A percentile compares a stretch with the other conserved stretches of the same genome.
These are phyloP conservation scores for Komagataella populi DNA, from an alignment of 805 yeast genomes.

Conservation along the genomic window DNA sequence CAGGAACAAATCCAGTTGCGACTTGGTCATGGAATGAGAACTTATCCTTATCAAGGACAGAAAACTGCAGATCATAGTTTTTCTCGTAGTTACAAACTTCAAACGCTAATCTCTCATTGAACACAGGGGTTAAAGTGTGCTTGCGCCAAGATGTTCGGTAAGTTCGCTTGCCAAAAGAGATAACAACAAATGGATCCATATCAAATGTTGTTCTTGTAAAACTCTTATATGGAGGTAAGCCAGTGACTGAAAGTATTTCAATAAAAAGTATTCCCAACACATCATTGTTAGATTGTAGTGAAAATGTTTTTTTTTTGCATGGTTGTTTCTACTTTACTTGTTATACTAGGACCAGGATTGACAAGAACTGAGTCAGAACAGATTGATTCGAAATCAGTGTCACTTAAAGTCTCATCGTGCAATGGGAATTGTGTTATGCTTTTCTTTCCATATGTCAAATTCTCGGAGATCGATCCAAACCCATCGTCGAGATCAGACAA, in stretches of 20 bases:
- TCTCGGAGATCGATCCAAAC: background rate
- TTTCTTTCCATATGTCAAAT: background rate
- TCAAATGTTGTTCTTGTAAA: slow-evolving; percentile 70
- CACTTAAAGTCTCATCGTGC: background rate
- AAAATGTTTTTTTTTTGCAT: slow-evolving; percentile 1
- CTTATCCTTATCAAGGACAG: slow-evolving; percentile 74
- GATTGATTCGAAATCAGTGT: background rate
- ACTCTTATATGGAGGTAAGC: slow-evolving; percentile 66
- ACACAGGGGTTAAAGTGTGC: slow-evolving; percentile 73
- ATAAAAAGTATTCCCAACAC: slow-evolving; percentile 62
- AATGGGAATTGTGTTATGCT: background rate
- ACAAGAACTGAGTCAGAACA: background rate
- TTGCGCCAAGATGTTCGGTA: slow-evolving; percentile 76
- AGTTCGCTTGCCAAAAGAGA: slow-evolving; percentile 79
- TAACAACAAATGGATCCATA: slow-evolving; percentile 94
- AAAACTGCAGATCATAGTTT: slow-evolving; percentile 51
- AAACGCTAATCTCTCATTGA: slow-evolving; percentile 68
- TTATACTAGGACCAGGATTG: background rate
- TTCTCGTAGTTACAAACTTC: slow-evolving; percentile 59
- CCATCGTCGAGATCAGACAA: background rate
- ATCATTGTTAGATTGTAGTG: slow-evolving; percentile 22
- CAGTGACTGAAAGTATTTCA: slow-evolving; percentile 61
- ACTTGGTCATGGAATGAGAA: slow-evolving; percentile 76
- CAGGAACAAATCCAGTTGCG: slow-evolving; percentile 47
- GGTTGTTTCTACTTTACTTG: slow-evolving; percentile 13